Percentiles rank a stretch among this genome's conserved stretches.
Evolutionary conservation across 305 asterid species (phyloP).

Genomic region (Fraxinus nigra): DNA sequence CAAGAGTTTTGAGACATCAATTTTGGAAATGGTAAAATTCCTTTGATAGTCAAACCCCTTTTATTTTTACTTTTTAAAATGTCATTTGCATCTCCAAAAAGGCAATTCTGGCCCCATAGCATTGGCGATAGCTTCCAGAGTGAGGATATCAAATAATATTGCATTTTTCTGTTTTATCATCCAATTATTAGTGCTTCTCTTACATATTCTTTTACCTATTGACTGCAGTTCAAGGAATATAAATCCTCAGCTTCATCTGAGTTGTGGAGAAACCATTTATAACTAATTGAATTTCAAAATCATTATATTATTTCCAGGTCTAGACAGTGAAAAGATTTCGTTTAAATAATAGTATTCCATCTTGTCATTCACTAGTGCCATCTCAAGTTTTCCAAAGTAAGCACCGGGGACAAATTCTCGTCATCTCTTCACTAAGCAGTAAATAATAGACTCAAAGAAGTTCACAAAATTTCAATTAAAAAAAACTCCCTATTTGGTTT

Average conservation of each 20-base stretch:
- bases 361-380: neutral
- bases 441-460: neutral
- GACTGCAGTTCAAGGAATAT: conserved; percentile 1
- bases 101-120: neutral
- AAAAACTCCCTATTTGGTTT: neutral
- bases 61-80: neutral
- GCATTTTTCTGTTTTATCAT: neutral
- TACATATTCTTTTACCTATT: neutral
- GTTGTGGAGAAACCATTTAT: neutral
- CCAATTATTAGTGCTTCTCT: neutral
- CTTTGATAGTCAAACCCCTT: neutral
- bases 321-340: neutral
- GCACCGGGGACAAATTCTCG: neutral
- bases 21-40: neutral
- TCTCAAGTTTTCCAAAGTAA: neutral
- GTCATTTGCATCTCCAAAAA: neutral
- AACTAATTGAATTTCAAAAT: neutral
- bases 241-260: neutral
- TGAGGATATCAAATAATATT: neutral
- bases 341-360: neutral
- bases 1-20: conserved; percentile 1
- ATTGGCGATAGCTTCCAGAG: neutral
- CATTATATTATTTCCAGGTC: neutral
- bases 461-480: neutral
- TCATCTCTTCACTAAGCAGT: neutral